phyloP scores from a whole-genome alignment of 371 early-diverging fungal genomes.

The Nematocida ausubeli region DNA sequence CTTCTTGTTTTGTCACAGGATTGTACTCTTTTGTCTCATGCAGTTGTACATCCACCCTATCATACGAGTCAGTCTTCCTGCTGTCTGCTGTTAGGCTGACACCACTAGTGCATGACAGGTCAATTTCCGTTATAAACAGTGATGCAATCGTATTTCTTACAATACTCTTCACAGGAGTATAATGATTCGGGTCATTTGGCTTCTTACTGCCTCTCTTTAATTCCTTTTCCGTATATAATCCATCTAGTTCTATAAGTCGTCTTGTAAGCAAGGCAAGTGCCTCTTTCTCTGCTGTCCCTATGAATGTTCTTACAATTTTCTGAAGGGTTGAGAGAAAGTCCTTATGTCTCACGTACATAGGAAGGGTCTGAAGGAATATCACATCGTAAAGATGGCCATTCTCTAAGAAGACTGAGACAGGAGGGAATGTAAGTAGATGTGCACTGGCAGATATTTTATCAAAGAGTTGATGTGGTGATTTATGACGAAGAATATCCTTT shows the following conservation, averaged over 20 bases:
- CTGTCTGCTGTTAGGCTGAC: background rate
- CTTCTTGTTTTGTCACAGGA: constrained; percentile 38
- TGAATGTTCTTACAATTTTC: constrained; percentile 4
- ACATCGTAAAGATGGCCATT: constrained; percentile 28
- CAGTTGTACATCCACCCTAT: constrained; percentile 17
- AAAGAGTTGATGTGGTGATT: constrained; percentile 11
- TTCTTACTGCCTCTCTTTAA: constrained; percentile 17
- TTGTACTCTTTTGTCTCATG: constrained; percentile 24
- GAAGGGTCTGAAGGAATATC: constrained; percentile 46
- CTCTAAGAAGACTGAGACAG: constrained; percentile 6
- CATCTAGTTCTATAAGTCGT: constrained; percentile 46
- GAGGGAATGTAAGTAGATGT: constrained; percentile 6
- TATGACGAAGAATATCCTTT: constrained; percentile 14
- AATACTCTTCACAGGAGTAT: constrained; percentile 13
- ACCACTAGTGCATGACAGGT: background rate
- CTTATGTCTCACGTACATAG: constrained; percentile 16
- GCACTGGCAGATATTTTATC: constrained; percentile 11
- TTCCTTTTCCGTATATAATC: constrained; percentile 42
- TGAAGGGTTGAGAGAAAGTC: constrained; percentile 17
- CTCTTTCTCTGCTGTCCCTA: constrained; percentile 34
- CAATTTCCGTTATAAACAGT: constrained; percentile 51
- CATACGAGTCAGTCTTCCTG: background rate
- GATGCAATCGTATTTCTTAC: constrained; percentile 49
- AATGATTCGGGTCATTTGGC: constrained; percentile 1
- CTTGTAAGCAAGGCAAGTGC: constrained; percentile 18